Percentiles rank a stretch among this genome's conserved stretches.
These are phyloP conservation scores for Malus hybrid DNA, from an alignment of 331 rosid species.

Conservation along the genomic window DNA sequence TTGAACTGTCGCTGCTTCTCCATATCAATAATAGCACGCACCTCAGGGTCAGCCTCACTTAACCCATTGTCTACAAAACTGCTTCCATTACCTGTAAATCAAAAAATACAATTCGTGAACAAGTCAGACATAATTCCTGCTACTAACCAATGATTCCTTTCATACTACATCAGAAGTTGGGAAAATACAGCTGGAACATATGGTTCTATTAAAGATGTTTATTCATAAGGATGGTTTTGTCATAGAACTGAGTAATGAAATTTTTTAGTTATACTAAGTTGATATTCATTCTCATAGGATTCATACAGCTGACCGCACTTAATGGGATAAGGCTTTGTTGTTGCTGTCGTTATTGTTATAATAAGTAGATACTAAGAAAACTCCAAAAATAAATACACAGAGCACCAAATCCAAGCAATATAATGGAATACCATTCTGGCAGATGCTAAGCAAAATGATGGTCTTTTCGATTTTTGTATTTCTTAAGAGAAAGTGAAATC, in stretches of 20 bases:
- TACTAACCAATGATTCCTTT: not conserved
- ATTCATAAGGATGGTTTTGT: not conserved
- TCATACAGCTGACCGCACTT: too few species aligned
- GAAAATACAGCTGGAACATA: not conserved
- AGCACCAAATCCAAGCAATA: not conserved
- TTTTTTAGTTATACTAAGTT: not conserved
- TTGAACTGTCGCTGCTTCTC: constrained; percentile 81
- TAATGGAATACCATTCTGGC: not conserved
- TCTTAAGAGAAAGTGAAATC: not conserved
- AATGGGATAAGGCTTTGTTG: too few species aligned
- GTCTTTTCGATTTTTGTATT: not conserved
- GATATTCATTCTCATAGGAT: too few species aligned
- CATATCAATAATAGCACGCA: constrained; percentile 47
- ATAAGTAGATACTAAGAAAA: not conserved
- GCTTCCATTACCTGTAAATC: constrained; percentile 39
- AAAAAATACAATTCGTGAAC: not conserved
- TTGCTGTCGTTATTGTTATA: too few species aligned
- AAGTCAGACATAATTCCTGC: constrained; percentile 4
- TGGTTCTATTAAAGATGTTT: not conserved
- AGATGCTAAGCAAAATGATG: not conserved
- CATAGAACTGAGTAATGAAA: not conserved
- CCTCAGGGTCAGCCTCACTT: constrained; percentile 87
- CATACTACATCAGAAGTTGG: not conserved
- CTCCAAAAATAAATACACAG: not conserved
- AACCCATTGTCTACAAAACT: constrained; percentile 56